Percentiles rank a stretch among this genome's conserved stretches.
Evolutionary conservation across 495 filamentous ascomycete species (phyloP).

Genomic region (Apiosordaria backusii): DNA sequence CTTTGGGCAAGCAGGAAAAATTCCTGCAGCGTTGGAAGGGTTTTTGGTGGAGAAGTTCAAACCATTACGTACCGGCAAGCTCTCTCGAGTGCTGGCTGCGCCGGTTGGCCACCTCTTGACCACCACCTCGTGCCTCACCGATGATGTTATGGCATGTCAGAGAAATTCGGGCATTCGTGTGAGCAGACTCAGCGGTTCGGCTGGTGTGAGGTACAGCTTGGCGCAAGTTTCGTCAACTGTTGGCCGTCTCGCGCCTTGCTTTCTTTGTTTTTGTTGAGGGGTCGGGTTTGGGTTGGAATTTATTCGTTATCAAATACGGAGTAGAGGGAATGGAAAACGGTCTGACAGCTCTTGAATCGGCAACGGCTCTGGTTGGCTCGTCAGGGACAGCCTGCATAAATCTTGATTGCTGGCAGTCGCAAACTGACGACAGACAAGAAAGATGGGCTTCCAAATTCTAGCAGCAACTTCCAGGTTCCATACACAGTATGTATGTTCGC

Average conservation of each 20-base stretch:
- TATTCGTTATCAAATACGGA: neutral
- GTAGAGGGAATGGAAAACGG: too few relatives aligned
- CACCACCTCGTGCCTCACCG: constrained; percentile 8
- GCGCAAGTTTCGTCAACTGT: constrained; percentile 26
- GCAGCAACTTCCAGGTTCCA: constrained; percentile 5
- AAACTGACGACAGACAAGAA: constrained; percentile 2
- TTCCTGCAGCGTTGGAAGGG: neutral
- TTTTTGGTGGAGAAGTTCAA: constrained; percentile 21
- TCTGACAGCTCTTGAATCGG: neutral
- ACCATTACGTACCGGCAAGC: constrained; percentile 32
- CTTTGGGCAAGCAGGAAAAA: constrained; percentile 2
- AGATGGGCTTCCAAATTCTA: neutral
- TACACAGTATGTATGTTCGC: neutral
- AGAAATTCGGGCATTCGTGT: constrained; percentile 29
- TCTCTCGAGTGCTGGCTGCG: constrained; percentile 11
- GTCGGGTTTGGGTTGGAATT: too few relatives aligned
- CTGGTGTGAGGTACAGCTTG: constrained; percentile 5
- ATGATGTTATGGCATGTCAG: constrained; percentile 38
- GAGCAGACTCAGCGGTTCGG: neutral
- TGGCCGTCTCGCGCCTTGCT: constrained; percentile 26
- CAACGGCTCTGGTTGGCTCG: neutral
- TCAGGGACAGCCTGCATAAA: neutral
- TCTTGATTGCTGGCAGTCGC: neutral
- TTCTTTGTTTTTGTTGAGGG: constrained; percentile 8
- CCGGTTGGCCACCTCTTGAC: constrained; percentile 10